phyloP scores from a whole-genome alignment of 2,329 filamentous ascomycete species.

The Golovinomyces cichoracearum region DNA sequence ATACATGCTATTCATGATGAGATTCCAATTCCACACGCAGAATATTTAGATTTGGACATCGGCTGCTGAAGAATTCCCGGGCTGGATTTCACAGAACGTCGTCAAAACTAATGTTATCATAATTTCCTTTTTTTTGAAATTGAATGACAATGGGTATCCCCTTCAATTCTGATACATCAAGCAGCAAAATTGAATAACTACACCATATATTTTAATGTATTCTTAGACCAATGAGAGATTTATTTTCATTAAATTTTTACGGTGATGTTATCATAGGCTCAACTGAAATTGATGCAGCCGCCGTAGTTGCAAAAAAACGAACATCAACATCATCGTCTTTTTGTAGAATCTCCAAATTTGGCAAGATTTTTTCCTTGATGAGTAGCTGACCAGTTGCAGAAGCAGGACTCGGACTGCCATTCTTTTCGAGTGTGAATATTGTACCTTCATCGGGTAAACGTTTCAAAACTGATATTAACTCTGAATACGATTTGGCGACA shows the following conservation, averaged over 20 bases:
- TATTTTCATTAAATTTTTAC: slow-evolving; percentile 15
- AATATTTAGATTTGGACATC: no score
- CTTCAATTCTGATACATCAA: no score
- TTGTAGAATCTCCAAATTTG: slow-evolving; percentile 81
- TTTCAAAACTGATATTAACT: slow-evolving; percentile 74
- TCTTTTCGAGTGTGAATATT: slow-evolving; percentile 61
- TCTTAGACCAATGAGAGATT: slow-evolving; percentile 2
- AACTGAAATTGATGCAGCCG: slow-evolving; percentile 28
- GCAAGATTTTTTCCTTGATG: slow-evolving; percentile 65
- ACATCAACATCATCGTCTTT: slow-evolving; percentile 96
- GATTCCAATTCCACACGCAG: no score
- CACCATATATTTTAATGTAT: background rate
- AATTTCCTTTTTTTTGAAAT: no score
- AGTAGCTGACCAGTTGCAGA: slow-evolving; percentile 52
- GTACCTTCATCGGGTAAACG: slow-evolving; percentile 74
- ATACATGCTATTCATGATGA: no score
- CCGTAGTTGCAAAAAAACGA: slow-evolving; percentile 86
- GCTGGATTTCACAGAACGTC: no score
- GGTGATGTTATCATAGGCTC: slow-evolving; percentile 29
- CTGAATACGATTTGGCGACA: slow-evolving; percentile 87
- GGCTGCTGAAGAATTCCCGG: no score
- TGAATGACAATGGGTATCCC: no score
- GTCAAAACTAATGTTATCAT: no score
- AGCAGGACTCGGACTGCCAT: slow-evolving; percentile 31
- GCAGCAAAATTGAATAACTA: no score